Evolutionary conservation across 805 yeast species (phyloP).

Genomic region (Blastobotrys chiropterorum): DNA sequence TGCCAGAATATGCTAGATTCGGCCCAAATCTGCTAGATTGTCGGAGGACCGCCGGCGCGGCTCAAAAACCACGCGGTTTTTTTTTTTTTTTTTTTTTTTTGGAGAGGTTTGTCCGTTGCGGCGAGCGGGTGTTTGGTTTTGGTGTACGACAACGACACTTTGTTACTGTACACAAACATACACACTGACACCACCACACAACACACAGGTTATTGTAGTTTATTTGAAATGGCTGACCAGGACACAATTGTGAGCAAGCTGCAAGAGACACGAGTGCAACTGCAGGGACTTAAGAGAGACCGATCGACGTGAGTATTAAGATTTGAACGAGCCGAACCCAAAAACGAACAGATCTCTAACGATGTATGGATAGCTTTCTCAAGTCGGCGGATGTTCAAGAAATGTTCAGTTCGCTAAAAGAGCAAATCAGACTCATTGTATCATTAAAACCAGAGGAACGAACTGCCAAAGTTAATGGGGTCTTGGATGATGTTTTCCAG

Average conservation of each 20-base stretch:
- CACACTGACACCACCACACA: background rate
- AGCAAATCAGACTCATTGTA: slow-evolving; percentile 26
- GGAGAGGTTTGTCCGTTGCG: background rate
- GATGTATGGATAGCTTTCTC: slow-evolving; percentile 19
- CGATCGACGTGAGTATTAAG: slow-evolving; percentile 4
- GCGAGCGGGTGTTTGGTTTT: background rate
- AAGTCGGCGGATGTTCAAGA: slow-evolving; percentile 29
- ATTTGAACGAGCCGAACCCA: background rate
- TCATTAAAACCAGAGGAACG: slow-evolving; percentile 27
- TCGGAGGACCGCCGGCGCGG: background rate
- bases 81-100: too few species aligned
- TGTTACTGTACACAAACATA: background rate
- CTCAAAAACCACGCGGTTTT: background rate
- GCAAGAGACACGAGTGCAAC: background rate
- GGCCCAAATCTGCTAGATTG: background rate
- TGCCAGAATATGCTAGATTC: too few species aligned
- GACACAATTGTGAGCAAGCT: background rate
- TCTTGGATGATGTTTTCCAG: slow-evolving; percentile 86
- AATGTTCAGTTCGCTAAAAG: slow-evolving; percentile 25
- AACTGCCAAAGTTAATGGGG: slow-evolving; percentile 51
- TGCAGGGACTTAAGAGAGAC: slow-evolving; percentile 3
- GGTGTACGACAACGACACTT: background rate
- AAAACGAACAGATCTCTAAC: too few species aligned
- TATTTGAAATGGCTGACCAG: background rate
- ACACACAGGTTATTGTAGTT: background rate